Conservation (phyloP, 2,329 filamentous ascomycete species). For the Cytospora piceae region DNA sequence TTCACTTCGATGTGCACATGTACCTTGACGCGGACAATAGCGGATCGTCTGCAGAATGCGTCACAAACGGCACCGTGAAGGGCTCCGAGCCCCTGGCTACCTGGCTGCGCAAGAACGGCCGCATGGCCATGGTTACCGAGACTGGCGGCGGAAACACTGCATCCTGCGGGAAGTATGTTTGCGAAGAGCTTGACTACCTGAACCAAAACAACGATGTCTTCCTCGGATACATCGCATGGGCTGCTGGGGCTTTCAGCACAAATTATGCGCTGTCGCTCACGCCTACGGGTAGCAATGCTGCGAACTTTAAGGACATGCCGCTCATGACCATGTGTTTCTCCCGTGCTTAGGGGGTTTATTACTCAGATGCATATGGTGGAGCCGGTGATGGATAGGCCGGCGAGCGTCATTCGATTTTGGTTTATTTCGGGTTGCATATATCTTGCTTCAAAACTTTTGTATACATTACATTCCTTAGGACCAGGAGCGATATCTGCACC, state of each 20-base stretch:
- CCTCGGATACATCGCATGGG: constrained; percentile 38
- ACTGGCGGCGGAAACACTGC: constrained; percentile 43
- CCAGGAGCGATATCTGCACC: no score
- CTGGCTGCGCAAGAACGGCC: constrained; percentile 41
- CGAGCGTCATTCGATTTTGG: neutral
- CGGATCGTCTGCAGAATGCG: constrained; percentile 56
- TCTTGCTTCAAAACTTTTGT: neutral
- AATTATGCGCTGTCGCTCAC: constrained; percentile 38
- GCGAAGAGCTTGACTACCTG: constrained; percentile 40
- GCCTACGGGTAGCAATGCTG: constrained; percentile 37
- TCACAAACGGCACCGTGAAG: constrained; percentile 48
- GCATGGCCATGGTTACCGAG: constrained; percentile 43
- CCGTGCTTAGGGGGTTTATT: neutral
- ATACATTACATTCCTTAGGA: no score
- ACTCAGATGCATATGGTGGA: neutral
- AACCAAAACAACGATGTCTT: constrained; percentile 40
- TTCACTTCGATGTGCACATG: constrained; percentile 64
- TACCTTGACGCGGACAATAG: constrained; percentile 61
- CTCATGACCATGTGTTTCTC: constrained; percentile 46
- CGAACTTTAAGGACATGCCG: constrained; percentile 43
- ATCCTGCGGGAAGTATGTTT: constrained; percentile 40
- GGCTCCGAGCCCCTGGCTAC: constrained; percentile 41
- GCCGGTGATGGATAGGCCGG: neutral
- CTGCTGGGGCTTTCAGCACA: constrained; percentile 36
- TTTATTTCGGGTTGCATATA: neutral